These are phyloP conservation scores for Canna indica DNA, from an alignment of 176 grass and related monocot genomes.

Conservation along the genomic window DNA sequence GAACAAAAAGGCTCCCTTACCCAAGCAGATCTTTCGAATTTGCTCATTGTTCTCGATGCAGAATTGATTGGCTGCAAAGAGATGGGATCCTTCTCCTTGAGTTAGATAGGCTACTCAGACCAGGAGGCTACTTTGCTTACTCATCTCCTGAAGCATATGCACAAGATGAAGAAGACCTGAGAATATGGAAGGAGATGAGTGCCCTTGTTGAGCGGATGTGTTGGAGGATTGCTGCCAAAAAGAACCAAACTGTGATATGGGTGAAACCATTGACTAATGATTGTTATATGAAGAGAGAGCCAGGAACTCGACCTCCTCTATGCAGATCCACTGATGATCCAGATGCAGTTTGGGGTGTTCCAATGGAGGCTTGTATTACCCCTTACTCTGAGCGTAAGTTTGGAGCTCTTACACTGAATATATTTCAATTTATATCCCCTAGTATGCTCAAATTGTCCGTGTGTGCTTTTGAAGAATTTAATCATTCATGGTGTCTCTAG, in stretches of 20 bases:
- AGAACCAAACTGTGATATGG: no score
- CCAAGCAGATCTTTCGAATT: conserved; percentile 94
- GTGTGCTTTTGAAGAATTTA: no score
- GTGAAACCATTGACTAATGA: conserved; percentile 92
- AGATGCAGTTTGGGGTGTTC: conserved; percentile 79
- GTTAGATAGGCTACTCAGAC: no score
- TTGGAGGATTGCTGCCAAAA: conserved; percentile 95
- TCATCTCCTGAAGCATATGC: no score
- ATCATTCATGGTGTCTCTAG: no score
- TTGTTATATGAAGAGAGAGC: conserved; percentile 75
- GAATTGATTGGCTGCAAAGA: conserved; percentile 96
- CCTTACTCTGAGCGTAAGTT: conserved; percentile 81
- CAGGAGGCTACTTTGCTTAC: no score
- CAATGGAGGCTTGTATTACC: conserved; percentile 88
- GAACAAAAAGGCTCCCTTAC: conserved; percentile 93
- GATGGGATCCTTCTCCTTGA: no score
- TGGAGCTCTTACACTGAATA: background rate
- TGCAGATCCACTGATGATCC: conserved; percentile 80
- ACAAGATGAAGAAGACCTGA: conserved; percentile 86
- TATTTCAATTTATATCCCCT: background rate
- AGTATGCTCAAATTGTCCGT: no score
- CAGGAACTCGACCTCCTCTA: conserved; percentile 60
- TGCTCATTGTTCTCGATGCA: conserved; percentile 96
- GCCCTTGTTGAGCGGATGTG: conserved; percentile 93
- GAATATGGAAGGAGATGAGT: conserved; percentile 97